A percentile compares a stretch with the other conserved stretches of the same genome.
phyloP scores from a whole-genome alignment of 495 filamentous ascomycete genomes.

The Neurospora sp. region DNA sequence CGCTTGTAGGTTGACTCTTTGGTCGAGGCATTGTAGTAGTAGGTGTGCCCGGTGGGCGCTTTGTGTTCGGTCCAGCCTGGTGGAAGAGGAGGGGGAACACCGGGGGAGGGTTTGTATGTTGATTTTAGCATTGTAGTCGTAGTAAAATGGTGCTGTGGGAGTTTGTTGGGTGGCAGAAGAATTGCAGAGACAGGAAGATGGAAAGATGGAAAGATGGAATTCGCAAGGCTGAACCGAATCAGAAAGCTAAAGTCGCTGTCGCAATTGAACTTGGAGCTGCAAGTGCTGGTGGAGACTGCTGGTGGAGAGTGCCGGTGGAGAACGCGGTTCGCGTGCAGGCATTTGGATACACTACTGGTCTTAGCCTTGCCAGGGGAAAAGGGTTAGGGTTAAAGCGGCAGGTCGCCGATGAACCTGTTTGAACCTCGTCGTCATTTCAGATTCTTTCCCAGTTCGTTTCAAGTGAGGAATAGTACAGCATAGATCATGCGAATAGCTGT shows the following conservation, averaged over 20 bases:
- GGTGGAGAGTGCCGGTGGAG: not conserved
- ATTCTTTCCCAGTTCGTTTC: not conserved
- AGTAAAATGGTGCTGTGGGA: not conserved
- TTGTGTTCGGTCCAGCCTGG: conserved; percentile 89
- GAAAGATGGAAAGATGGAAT: not conserved
- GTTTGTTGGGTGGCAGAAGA: not conserved
- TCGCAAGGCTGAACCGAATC: not conserved
- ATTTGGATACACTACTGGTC: not conserved
- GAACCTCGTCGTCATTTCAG: not conserved
- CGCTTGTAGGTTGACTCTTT: conserved; percentile 82
- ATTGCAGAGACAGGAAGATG: not conserved
- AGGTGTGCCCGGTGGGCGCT: conserved; percentile 78
- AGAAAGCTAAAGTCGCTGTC: not conserved
- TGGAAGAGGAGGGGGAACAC: conserved; percentile 48
- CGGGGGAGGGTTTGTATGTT: conserved; percentile 44
- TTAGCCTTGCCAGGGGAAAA: not conserved
- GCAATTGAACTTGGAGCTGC: not conserved
- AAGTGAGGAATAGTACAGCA: not conserved
- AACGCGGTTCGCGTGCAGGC: not conserved
- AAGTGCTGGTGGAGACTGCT: not conserved
- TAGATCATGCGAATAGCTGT: not conserved
- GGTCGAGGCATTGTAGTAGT: conserved; percentile 81
- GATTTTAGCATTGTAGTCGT: conserved; percentile 47
- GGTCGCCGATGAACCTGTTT: not conserved
- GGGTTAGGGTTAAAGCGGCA: not conserved